Evolutionary conservation across 768 basidiomycete genomes (phyloP), one percentile per base, ranked within the genome.

Genomic region (Boletus coccyginus): DNA sequence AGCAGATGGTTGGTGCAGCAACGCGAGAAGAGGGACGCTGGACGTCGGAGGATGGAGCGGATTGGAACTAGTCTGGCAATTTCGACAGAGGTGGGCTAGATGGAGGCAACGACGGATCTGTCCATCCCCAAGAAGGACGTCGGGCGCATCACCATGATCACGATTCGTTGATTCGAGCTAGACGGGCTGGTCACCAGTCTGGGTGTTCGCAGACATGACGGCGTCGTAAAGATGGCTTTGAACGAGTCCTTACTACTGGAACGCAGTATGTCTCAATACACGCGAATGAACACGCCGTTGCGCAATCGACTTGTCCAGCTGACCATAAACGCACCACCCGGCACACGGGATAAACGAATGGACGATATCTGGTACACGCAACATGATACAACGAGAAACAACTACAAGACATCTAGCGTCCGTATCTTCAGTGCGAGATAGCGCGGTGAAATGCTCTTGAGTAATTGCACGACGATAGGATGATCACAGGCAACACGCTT

Each of bases 81-180:
- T 31, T 50, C 14, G 57, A 39, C 1, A 29, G 33, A 14, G 58
- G 58, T 0, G 42, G 59, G 10, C 59, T 61, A 16, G 76, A 66
- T 5, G 84, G 69, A 17, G 77, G 77, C 65, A 88, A 92, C 8
- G 85, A 78, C 2, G 91, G 91, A 72, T 94, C 92, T 21, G 71
- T 80, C 91, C 92, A 94, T 93, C 11, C 11, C 86, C 87, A 8
- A 94, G 80, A 9, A 94, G 77, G 1, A 78, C 73, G 62, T 94
- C 91, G 53, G 92, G 79, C 7, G 92, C 92, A 31, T 78, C 79
- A 58, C 90, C 90, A 59, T 91, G 84, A 61, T 90, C 75, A 13
- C 85, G 80, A n/a, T 75, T 66, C 7, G 87, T 87, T 7, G 86
- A 87, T 56, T 91, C 83, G 46, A 94, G 75, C 0, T 86, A 8